Percentiles rank a stretch among this genome's conserved stretches.
Conservation (phyloP, 2,329 filamentous ascomycete species). For the Trichothecium roseum region DNA sequence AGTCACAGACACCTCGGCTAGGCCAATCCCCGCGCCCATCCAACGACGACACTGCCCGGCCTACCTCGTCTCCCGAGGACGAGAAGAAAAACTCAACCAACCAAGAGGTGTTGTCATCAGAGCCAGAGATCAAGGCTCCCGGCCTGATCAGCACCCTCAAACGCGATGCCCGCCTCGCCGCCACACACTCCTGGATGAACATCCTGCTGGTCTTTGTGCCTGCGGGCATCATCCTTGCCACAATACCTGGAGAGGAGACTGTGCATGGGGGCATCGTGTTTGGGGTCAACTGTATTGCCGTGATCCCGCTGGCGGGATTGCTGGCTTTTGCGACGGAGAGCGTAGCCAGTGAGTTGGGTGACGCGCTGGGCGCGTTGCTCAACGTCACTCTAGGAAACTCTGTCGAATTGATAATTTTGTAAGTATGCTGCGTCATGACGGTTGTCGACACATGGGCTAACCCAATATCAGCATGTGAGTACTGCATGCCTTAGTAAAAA, state of each 20-base stretch:
- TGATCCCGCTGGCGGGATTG: conserved; percentile 63
- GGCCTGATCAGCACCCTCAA: conserved; percentile 38
- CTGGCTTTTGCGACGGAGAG: conserved; percentile 66
- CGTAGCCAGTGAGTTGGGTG: conserved; percentile 61
- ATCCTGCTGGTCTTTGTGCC: conserved; percentile 69
- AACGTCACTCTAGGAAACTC: conserved; percentile 74
- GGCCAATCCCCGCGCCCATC: no score
- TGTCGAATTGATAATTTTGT: conserved; percentile 72
- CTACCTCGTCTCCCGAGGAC: no score
- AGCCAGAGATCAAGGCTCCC: conserved; percentile 15
- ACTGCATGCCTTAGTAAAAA: no score
- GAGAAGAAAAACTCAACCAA: no score
- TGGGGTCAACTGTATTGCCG: conserved; percentile 64
- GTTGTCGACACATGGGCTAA: no score
- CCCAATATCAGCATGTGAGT: conserved; percentile 41
- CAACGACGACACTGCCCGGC: no score
- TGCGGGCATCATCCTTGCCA: conserved; percentile 58
- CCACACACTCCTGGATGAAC: conserved; percentile 71
- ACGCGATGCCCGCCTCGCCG: conserved; percentile 39
- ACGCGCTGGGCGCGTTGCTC: conserved; percentile 61
- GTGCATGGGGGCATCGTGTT: conserved; percentile 55
- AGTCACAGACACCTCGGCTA: no score
- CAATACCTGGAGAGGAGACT: conserved; percentile 25
- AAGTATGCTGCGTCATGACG: conserved; percentile 15
- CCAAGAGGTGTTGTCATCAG: no score